A percentile compares a stretch with the other conserved stretches of the same genome.
These are phyloP conservation scores for Ramaria rubella DNA, from an alignment of 768 basidiomycete species.

Conservation along the genomic window DNA sequence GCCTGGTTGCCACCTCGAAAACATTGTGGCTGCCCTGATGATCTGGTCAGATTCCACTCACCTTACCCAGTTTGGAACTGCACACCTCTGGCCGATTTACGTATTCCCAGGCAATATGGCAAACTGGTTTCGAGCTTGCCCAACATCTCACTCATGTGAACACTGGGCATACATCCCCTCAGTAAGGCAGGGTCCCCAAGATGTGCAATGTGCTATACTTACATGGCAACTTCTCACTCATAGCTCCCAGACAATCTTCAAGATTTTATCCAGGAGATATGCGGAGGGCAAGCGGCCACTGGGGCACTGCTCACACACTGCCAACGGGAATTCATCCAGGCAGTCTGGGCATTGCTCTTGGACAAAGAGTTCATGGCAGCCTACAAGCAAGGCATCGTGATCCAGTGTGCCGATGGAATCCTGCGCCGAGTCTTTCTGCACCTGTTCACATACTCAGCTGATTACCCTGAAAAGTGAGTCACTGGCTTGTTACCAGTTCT, in stretches of 20 bases:
- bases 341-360: constrained; percentile 20
- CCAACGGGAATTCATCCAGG: constrained; percentile 26
- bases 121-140: constrained; percentile 33
- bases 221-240: background rate
- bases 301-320: constrained; percentile 15
- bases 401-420: constrained; percentile 23
- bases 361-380: constrained; percentile 20
- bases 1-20: constrained; percentile 16
- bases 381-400: constrained; percentile 21
- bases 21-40: constrained; percentile 22
- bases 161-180: constrained; percentile 40
- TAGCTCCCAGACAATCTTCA: constrained; percentile 24
- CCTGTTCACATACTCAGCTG: constrained; percentile 26
- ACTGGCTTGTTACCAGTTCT: too few species aligned
- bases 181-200: constrained; percentile 17
- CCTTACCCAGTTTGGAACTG: constrained; percentile 30
- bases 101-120: constrained; percentile 32
- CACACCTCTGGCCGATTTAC: constrained; percentile 32
- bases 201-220: background rate
- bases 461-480: constrained; percentile 33
- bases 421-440: constrained; percentile 19
- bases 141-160: constrained; percentile 27
- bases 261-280: constrained; percentile 19
- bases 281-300: background rate
- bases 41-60: constrained; percentile 32